Conservation (phyloP, 1,284 basidiomycete genomes). For the Cutaneotrichosporon dermatis region DNA sequence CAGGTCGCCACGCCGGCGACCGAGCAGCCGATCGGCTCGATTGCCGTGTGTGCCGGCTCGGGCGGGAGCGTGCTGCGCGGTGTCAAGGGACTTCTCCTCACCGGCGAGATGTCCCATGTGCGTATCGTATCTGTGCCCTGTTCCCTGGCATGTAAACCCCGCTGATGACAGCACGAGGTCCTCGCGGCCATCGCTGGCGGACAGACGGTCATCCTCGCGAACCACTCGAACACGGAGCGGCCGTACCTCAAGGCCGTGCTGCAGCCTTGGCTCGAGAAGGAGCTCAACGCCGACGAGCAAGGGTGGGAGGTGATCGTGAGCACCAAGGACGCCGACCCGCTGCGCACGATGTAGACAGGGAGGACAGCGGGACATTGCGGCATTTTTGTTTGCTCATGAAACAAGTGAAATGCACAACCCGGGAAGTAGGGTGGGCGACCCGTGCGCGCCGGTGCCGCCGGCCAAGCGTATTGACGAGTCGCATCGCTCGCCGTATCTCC, state of each 20-base stretch:
- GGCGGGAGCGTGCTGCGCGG: constrained; percentile 63
- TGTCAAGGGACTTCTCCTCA: constrained; percentile 73
- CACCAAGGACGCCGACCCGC: constrained; percentile 18
- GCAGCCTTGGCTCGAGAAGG: constrained; percentile 58
- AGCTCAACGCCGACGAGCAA: constrained; percentile 49
- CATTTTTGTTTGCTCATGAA: neutral
- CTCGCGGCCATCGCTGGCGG: constrained; percentile 68
- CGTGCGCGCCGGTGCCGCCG: neutral
- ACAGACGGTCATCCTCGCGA: constrained; percentile 72
- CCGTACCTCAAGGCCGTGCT: constrained; percentile 68
- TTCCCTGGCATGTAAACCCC: neutral
- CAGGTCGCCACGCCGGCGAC: constrained; percentile 62
- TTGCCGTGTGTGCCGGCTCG: constrained; percentile 79
- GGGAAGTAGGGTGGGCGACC: too few relatives aligned
- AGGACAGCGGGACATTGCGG: neutral
- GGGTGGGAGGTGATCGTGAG: constrained; percentile 18
- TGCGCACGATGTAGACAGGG: constrained; percentile 12
- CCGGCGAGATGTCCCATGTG: constrained; percentile 88
- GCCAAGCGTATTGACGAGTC: neutral
- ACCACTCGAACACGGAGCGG: constrained; percentile 83
- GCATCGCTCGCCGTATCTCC: neutral
- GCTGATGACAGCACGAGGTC: constrained; percentile 65
- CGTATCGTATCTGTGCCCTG: constrained; percentile 43
- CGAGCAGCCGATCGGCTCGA: constrained; percentile 35
- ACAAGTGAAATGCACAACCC: neutral